Evolutionary conservation across 106 monocot species (phyloP).

Genomic region (Posidonia australis): DNA sequence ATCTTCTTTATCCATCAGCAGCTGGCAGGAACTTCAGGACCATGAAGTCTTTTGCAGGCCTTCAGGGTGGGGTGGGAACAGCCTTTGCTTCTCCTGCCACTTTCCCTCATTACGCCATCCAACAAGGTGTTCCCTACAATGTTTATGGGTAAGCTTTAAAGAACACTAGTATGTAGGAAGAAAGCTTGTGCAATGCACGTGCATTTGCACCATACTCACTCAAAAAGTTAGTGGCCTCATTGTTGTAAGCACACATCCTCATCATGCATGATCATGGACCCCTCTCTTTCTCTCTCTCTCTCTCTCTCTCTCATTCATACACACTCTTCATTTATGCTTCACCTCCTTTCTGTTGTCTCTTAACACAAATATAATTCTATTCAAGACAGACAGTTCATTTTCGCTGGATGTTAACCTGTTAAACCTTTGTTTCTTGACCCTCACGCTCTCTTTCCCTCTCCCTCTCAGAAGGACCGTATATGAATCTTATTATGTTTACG

Average conservation of each 20-base stretch:
- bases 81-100: constrained; percentile 49
- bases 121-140: constrained; percentile 82
- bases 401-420: too few species aligned
- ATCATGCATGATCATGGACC: too few species aligned
- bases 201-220: constrained; percentile 1
- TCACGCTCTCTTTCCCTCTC: neutral
- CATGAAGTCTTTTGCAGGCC: constrained; percentile 46
- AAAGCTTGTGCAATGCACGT: constrained; percentile 12
- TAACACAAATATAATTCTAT: too few species aligned
- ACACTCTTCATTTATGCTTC: neutral
- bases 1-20: constrained; percentile 5
- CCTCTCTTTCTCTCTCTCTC: neutral
- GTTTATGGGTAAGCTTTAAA: constrained; percentile 74
- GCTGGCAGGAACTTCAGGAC: constrained; percentile 73
- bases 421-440: constrained; percentile 6
- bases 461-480: neutral
- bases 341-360: neutral
- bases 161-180: neutral
- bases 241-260: too few species aligned
- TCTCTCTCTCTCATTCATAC: too few species aligned
- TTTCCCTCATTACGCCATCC: constrained; percentile 89
- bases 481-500: neutral
- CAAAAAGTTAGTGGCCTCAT: too few species aligned
- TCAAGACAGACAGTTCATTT: too few species aligned
- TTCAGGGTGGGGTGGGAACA: constrained; percentile 51